phyloP scores from a whole-genome alignment of 495 filamentous ascomycete genomes.

The Diplogelasinospora grovesii region DNA sequence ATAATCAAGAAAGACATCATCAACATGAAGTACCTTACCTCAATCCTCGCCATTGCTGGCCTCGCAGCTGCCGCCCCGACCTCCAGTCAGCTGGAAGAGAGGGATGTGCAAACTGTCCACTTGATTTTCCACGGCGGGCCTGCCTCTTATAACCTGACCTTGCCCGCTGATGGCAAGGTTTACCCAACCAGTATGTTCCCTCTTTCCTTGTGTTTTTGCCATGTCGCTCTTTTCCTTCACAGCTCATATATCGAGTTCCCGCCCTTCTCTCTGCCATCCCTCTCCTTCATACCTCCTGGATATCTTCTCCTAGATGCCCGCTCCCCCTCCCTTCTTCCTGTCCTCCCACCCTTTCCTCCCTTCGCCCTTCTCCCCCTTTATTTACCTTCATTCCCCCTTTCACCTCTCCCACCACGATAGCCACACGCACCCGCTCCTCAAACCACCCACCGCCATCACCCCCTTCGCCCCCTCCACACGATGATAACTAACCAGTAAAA shows the following conservation, averaged over 20 bases:
- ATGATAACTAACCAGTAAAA: too few species aligned
- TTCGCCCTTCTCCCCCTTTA: not conserved
- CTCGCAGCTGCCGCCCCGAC: conserved; percentile 7
- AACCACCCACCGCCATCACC: not conserved
- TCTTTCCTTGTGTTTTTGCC: too few species aligned
- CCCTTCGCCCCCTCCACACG: too few species aligned
- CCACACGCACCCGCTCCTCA: too few species aligned
- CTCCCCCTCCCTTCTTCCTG: too few species aligned
- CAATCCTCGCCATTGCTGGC: conserved; percentile 13
- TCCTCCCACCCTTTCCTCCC: not conserved
- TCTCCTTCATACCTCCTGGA: too few species aligned
- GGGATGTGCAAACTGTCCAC: conserved; percentile 20
- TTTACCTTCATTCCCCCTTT: not conserved
- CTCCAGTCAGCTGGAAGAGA: conserved; percentile 14
- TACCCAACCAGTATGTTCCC: conserved; percentile 17
- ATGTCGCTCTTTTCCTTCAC: too few species aligned
- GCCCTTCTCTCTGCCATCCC: too few species aligned
- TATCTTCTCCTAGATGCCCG: too few species aligned
- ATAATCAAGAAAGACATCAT: too few species aligned
- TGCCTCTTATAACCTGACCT: conserved; percentile 17
- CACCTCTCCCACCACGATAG: too few species aligned
- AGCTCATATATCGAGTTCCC: too few species aligned
- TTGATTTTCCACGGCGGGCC: conserved; percentile 25
- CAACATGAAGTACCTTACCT: conserved; percentile 14
- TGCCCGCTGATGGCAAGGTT: conserved; percentile 22